Evolutionary conservation across 805 yeast genomes (phyloP), one percentile per base, ranked within the genome.

Genomic region (Pichia deserticola): DNA sequence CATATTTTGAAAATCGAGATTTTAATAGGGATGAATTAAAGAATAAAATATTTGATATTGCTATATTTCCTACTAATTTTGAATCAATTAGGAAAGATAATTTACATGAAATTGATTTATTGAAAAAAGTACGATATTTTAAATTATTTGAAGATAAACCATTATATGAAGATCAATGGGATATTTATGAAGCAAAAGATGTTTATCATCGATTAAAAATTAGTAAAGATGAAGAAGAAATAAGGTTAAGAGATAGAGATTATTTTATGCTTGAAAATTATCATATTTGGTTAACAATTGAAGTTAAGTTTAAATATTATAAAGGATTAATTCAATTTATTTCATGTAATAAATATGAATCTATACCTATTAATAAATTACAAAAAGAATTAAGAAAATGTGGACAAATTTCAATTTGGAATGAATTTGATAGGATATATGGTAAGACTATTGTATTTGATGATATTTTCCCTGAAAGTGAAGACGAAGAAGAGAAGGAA

Each of bases 1-100:
- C 27, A 11, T 44, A 36, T 34, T 48, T 48, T 12, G 34, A 32
- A 29, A 40, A 39, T 7, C 10, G 46, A 12, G 20, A 51, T 30
- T 40, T 48, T 28, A 28, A 25, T 28, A 43, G 20, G 7, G n/a
- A 44, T 27, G 33, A 43, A 25, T n/a, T 44, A 5, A 15, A 28
- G 9, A 7, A 34, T 13, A 46, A 25, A 28, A 40, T 40, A 10
- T 51, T 40, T 33, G 51, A 51, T 48, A 15, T 51, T 10, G 36
- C 29, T 33, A 15, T 43, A 15, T 46, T 35, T 20, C 33, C 45
- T 5, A 15, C 13, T 11, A 29, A 25, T 47, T 44, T 47, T 35
- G 28, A 40, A 5, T 5, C 13, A 25, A 13, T 49, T 6, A 7
- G 9, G 7, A 15, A 41, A 7, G 37, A 27, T 7, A 27, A 37